Evolutionary conservation across 352 stramenopile genomes (phyloP).

Genomic region (Pythium sukuiense): DNA sequence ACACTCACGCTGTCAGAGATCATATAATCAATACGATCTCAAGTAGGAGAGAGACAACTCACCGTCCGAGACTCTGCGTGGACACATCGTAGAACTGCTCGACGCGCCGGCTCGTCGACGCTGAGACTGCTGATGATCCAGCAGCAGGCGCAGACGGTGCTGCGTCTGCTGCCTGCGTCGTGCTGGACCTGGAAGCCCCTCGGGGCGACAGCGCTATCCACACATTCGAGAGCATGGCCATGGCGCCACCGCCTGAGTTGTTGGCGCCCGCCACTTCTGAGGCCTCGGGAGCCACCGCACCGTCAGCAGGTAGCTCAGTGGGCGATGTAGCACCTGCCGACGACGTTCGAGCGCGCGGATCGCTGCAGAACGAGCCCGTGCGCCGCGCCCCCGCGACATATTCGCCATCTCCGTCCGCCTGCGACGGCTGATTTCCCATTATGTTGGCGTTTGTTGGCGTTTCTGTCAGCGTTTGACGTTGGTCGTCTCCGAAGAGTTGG

Average conservation of each 20-base stretch:
- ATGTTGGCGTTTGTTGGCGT: slow-evolving; percentile 4
- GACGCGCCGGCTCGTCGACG: slow-evolving; percentile 32
- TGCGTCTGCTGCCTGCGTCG: not conserved
- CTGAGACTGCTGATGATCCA: slow-evolving; percentile 1
- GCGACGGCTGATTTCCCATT: slow-evolving; percentile 35
- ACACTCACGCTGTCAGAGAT: not conserved
- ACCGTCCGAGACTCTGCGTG: slow-evolving; percentile 51
- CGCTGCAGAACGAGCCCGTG: slow-evolving; percentile 5
- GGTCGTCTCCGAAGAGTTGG: not conserved
- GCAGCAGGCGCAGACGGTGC: not conserved
- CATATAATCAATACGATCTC: not conserved
- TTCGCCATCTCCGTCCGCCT: slow-evolving; percentile 11
- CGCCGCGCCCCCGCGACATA: not conserved
- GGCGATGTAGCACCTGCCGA: too few species aligned
- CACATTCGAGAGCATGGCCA: slow-evolving; percentile 26
- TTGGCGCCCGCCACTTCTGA: not conserved
- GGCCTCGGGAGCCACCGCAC: too few species aligned
- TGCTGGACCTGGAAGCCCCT: not conserved
- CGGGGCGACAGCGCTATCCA: slow-evolving; percentile 29
- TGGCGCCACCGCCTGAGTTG: not conserved
- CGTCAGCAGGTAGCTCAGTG: too few species aligned
- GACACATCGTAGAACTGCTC: slow-evolving; percentile 64
- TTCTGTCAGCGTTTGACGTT: not conserved
- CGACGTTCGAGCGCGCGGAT: slow-evolving; percentile 3
- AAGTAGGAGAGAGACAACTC: not conserved